These are phyloP conservation scores for Babesia bigemina DNA, from an alignment of 169 alveolate species.

Conservation along the genomic window DNA sequence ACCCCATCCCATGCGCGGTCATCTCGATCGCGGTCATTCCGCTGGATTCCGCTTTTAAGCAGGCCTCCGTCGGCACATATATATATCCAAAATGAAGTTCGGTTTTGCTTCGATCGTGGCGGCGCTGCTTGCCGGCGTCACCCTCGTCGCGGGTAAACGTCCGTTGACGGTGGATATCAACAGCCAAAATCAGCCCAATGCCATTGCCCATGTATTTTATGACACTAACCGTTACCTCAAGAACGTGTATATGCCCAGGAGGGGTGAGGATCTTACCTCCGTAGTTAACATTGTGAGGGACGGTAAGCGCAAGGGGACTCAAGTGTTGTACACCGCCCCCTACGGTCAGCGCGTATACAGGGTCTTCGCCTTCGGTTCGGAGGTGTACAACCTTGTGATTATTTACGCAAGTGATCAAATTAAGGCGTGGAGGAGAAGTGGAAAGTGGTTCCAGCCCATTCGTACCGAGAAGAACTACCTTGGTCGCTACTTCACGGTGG, in stretches of 20 bases:
- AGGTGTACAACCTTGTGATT: neutral
- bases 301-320: neutral
- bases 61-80: neutral
- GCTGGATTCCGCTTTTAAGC: neutral
- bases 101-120: neutral
- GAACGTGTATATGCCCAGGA: too few relatives aligned
- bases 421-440: neutral
- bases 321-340: neutral
- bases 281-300: too few relatives aligned
- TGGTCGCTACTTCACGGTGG: neutral
- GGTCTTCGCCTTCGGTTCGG: neutral
- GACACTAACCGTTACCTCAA: too few relatives aligned
- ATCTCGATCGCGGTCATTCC: neutral
- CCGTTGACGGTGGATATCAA: too few relatives aligned
- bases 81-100: neutral
- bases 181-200: too few relatives aligned
- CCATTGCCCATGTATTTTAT: too few relatives aligned
- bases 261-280: too few relatives aligned
- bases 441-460: neutral
- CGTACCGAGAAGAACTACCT: neutral
- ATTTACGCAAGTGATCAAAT: neutral
- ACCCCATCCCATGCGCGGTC: neutral
- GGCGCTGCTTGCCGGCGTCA: neutral
- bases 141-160: neutral
- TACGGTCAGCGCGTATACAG: neutral